Conservation (phyloP, 2,329 filamentous ascomycete species). For the Davidsoniella eucalypti region DNA sequence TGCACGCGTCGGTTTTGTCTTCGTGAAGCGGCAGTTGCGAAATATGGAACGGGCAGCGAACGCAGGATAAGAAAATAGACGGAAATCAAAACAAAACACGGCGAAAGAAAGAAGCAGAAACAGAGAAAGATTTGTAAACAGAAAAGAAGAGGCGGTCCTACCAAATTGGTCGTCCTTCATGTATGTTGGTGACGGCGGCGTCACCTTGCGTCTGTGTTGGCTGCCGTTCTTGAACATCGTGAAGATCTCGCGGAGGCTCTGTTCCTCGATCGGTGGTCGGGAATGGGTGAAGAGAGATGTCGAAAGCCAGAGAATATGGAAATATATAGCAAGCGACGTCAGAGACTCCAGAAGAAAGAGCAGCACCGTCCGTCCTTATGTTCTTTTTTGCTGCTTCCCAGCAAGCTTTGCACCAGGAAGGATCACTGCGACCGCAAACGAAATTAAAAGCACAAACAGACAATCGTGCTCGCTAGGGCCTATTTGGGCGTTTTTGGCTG, state of each 20-base stretch:
- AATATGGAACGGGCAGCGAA: background rate
- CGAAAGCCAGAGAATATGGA: background rate
- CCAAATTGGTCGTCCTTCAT: constrained; percentile 54
- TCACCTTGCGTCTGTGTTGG: constrained; percentile 31
- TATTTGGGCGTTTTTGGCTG: background rate
- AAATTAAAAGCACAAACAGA: constrained; percentile 2
- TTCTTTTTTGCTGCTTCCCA: background rate
- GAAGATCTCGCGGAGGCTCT: background rate
- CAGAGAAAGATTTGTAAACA: background rate
- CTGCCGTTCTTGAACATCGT: constrained; percentile 13
- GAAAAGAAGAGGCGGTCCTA: constrained; percentile 20
- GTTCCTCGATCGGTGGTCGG: background rate
- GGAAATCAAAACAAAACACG: background rate
- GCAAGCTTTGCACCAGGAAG: background rate
- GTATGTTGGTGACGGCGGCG: constrained; percentile 44
- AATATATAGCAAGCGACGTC: constrained; percentile 3
- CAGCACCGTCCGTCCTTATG: background rate
- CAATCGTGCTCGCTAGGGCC: background rate
- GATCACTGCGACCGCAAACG: constrained; percentile 1
- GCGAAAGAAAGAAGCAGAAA: background rate
- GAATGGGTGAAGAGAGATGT: background rate
- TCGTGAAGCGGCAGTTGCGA: too few relatives aligned
- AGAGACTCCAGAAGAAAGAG: background rate
- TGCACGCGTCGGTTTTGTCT: background rate
- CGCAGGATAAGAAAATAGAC: background rate